A percentile compares a stretch with the other conserved stretches of the same genome.
phyloP scores from a whole-genome alignment of 1,139 yeast genomes.

The Magnusiomyces ingens region DNA sequence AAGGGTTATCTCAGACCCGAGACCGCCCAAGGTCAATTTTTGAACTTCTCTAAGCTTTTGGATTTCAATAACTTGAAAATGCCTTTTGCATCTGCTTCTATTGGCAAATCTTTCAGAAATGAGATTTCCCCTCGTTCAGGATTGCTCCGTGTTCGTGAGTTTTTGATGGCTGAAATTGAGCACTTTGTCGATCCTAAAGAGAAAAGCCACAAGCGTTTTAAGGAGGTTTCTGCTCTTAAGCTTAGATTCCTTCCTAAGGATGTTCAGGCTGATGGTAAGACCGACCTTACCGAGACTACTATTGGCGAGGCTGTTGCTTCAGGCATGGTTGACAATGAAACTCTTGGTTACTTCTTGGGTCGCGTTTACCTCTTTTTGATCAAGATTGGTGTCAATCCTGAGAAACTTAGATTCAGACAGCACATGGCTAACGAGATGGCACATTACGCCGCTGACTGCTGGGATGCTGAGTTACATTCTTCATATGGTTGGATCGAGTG shows the following conservation, averaged over 20 bases:
- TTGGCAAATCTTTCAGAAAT: conserved; percentile 97
- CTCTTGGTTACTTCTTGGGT: conserved; percentile 93
- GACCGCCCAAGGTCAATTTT: conserved; percentile 98
- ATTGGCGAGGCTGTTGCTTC: conserved; percentile 84
- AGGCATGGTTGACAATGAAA: conserved; percentile 92
- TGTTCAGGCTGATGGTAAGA: conserved; percentile 80
- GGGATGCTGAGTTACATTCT: conserved; percentile 97
- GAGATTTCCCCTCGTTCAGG: conserved; percentile 99
- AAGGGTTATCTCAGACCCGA: conserved; percentile 97
- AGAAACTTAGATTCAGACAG: conserved; percentile 90
- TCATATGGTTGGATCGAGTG: conserved; percentile 99
- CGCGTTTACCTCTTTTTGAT: conserved; percentile 79
- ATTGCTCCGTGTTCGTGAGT: conserved; percentile 94
- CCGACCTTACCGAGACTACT: conserved; percentile 55
- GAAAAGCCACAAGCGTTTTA: conserved; percentile 76
- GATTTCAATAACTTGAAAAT: conserved; percentile 93
- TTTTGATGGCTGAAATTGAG: conserved; percentile 98
- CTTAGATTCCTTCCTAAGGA: conserved; percentile 77
- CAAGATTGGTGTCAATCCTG: conserved; percentile 84
- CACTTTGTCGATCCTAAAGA: conserved; percentile 92
- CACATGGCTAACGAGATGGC: conserved; percentile 99
- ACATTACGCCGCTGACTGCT: conserved; percentile 98
- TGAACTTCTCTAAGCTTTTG: conserved; percentile 86
- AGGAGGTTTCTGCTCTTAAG: conserved; percentile 63
- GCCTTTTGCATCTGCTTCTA: conserved; percentile 99